Evolutionary conservation across 164 flowering plant species (phyloP).

Genomic region (Chimonanthus praecox): DNA sequence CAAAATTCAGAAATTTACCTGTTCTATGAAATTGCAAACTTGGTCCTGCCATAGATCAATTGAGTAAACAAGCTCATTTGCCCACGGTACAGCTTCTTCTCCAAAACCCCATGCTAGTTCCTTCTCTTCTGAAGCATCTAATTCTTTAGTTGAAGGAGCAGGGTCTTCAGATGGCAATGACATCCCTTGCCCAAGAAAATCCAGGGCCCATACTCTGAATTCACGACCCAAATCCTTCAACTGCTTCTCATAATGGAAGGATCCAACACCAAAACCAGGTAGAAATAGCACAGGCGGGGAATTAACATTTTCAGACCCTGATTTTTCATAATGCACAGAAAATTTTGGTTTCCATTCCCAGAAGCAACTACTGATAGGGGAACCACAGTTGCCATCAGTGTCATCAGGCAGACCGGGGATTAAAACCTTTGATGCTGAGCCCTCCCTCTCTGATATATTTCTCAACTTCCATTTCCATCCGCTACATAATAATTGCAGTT

Average conservation of each 20-base stretch:
- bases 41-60: constrained; percentile 89
- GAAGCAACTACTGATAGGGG: constrained; percentile 52
- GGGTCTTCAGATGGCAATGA: constrained; percentile 87
- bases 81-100: constrained; percentile 83
- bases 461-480: constrained; percentile 36
- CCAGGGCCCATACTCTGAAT: constrained; percentile 81
- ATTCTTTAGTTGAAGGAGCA: constrained; percentile 38
- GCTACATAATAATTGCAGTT: constrained; percentile 38
- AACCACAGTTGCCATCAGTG: constrained; percentile 46
- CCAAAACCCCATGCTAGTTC: constrained; percentile 82
- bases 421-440: constrained; percentile 36
- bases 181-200: constrained; percentile 94
- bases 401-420: constrained; percentile 83
- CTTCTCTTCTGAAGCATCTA: constrained; percentile 24
- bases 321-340: constrained; percentile 69
- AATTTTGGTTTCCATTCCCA: constrained; percentile 95
- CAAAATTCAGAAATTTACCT: constrained; percentile 39
- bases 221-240: constrained; percentile 89
- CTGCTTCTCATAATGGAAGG: constrained; percentile 94
- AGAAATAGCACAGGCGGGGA: constrained; percentile 78
- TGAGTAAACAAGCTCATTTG: constrained; percentile 73
- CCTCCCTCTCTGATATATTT: constrained; percentile 25
- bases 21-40: constrained; percentile 64
- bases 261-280: constrained; percentile 97
- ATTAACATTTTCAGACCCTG: constrained; percentile 63